Base-by-base conservation (phyloP, 2,329 filamentous ascomycete genomes). In the Aspergillus sp. region DNA sequence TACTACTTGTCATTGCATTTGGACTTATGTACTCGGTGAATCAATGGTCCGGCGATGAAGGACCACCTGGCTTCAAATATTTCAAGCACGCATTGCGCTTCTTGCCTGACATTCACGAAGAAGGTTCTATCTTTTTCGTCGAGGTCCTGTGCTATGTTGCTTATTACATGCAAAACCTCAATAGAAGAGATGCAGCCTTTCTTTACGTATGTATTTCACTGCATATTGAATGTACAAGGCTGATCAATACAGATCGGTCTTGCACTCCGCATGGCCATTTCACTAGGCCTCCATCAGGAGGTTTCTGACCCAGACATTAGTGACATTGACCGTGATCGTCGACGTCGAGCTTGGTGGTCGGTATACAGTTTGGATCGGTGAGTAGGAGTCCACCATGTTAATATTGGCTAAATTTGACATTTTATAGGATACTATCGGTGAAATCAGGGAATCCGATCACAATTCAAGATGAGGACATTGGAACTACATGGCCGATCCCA, bases 11-110 rank as follows among this genome's bases (percentile, higher is more conserved):
- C 5, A 62, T 80, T 7, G 75, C 77, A 0, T 78, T 77, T 50
- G 77, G 77, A 0, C 71, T 78, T 48, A 68, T 79, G 50, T 81
- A 80, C 53, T 78, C 75, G 3, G 68, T 80, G 38, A 81, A 81
- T 49, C 74, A 78, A 42, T 77, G 73, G 72, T 71, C 73, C 1
- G 70, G 70, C 37, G 70, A 68, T 51, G 70, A 74, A 33, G 74
- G 76, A 0, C 77, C 77, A 0, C 77, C 77, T 0, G 77, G 77
- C 0, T 79, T 79, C 52, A 69, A 71, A 10, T 80, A 76, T 48
- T 80, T 81, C 54, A 70, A 71, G 13, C 67, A 73, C 41, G 74
- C 76, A 0, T 49, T 79, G 27, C 68, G 71, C 27, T 69, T 78
- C 5, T 62, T 81, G 13, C 77, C 77, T 0, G 76, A 79, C 37